These are phyloP conservation scores for Nannochloris sp. DNA, from an alignment of 139 green algal genomes.

Conservation along the genomic window DNA sequence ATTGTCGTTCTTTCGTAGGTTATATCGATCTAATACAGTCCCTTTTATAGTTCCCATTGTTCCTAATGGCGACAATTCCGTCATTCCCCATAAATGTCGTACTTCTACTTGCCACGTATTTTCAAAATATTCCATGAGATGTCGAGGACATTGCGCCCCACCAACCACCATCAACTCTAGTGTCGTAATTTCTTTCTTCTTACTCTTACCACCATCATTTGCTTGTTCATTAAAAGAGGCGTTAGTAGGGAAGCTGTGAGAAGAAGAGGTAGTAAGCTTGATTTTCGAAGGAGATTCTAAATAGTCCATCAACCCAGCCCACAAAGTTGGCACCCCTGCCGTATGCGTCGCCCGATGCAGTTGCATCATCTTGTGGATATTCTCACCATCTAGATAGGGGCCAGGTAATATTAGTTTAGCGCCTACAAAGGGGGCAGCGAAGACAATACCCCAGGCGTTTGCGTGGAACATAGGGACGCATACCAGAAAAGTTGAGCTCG, in stretches of 20 bases:
- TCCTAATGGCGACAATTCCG: neutral
- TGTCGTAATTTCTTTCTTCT: conserved; percentile 25
- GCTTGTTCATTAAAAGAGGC: neutral
- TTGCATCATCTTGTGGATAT: conserved; percentile 53
- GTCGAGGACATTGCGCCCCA: conserved; percentile 50
- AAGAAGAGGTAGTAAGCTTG: no score
- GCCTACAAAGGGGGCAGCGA: conserved; percentile 33
- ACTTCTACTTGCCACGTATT: conserved; percentile 43
- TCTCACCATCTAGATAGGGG: conserved; percentile 54
- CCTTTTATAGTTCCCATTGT: neutral
- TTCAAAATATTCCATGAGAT: conserved; percentile 24
- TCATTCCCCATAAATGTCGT: conserved; percentile 58
- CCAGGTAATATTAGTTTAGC: conserved; percentile 43
- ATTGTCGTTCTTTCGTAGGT: no score
- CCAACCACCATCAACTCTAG: conserved; percentile 49
- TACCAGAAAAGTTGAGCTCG: conserved; percentile 29
- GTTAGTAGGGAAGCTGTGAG: no score
- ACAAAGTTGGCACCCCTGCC: conserved; percentile 70
- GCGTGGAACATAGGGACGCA: conserved; percentile 77
- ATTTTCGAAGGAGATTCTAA: conserved; percentile 32
- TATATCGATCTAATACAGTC: no score
- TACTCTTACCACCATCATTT: neutral
- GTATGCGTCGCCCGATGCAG: conserved; percentile 34
- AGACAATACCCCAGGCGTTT: conserved; percentile 61
- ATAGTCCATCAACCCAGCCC: conserved; percentile 48